These are phyloP conservation scores for Camillea tinctor DNA, from an alignment of 2,329 filamentous ascomycete species.

Conservation along the genomic window DNA sequence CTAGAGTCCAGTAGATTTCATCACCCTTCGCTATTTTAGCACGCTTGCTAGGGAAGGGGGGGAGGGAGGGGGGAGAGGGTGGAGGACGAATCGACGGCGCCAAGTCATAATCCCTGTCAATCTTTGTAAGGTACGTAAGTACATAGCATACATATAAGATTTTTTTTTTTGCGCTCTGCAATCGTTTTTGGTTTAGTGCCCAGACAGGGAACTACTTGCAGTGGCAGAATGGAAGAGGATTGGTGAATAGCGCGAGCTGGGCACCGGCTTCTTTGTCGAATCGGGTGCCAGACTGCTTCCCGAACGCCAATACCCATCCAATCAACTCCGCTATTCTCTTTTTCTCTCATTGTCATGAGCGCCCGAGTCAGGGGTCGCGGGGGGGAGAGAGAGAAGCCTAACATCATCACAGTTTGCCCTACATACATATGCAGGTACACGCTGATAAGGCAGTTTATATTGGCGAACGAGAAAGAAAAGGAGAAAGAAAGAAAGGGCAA, in stretches of 20 bases:
- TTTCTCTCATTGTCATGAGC: not conserved
- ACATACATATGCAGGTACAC: not conserved
- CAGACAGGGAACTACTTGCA: not conserved
- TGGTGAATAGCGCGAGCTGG: not conserved
- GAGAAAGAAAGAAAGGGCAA: not conserved
- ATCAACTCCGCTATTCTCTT: not conserved
- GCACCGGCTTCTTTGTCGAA: not conserved
- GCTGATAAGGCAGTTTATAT: not conserved
- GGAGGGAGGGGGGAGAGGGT: no score
- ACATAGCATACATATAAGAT: no score
- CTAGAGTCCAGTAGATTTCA: not conserved
- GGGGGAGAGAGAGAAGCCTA: not conserved
- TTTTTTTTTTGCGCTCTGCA: not conserved
- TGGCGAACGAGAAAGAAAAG: not conserved
- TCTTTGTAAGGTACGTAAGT: not conserved
- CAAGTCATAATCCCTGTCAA: not conserved
- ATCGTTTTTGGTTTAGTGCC: not conserved
- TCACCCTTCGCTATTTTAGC: not conserved
- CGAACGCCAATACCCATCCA: not conserved
- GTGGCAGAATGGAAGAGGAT: not conserved
- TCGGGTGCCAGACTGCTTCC: not conserved
- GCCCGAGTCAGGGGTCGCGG: not conserved
- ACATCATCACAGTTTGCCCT: not conserved
- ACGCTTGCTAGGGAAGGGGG: not conserved
- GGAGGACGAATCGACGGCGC: not conserved